Conservation (phyloP, 2,329 filamentous ascomycete genomes). For the Ilyonectria mors-panacis region DNA sequence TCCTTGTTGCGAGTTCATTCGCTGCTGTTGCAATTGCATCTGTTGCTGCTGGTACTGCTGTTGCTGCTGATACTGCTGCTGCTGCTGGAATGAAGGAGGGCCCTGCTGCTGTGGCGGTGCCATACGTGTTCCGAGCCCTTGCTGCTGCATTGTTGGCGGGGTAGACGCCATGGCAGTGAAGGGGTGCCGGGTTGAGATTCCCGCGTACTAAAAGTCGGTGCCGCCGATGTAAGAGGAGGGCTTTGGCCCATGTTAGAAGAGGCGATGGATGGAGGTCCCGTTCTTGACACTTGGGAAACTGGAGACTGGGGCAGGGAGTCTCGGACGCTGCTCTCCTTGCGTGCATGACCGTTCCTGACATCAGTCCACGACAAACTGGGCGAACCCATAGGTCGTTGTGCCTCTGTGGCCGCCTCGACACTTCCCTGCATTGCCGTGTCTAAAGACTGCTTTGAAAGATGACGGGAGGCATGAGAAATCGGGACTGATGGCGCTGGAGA, state of each 20-base stretch:
- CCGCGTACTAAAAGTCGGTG: constrained; percentile 25
- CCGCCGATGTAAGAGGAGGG: constrained; percentile 39
- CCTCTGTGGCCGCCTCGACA: constrained; percentile 23
- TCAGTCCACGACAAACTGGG: constrained; percentile 38
- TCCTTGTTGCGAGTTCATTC: constrained; percentile 19
- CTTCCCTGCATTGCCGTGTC: constrained; percentile 36
- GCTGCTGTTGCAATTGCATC: constrained; percentile 10
- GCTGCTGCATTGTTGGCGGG: constrained; percentile 36
- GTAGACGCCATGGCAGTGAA: constrained; percentile 32
- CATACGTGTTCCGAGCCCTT: constrained; percentile 30
- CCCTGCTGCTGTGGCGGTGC: constrained; percentile 33
- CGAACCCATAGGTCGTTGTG: constrained; percentile 36
- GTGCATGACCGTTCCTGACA: constrained; percentile 19
- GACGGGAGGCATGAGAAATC: constrained; percentile 33
- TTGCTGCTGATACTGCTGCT: constrained; percentile 17
- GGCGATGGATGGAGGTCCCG: constrained; percentile 42
- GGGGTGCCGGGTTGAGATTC: constrained; percentile 38
- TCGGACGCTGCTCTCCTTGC: constrained; percentile 24
- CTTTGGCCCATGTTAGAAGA: constrained; percentile 46
- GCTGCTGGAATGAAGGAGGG: constrained; percentile 23
- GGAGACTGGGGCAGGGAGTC: constrained; percentile 43
- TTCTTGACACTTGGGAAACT: constrained; percentile 43
- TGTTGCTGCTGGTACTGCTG: constrained; percentile 3
- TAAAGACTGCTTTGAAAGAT: constrained; percentile 41
- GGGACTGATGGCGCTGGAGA: constrained; percentile 35